Evolutionary conservation across 2,329 filamentous ascomycete genomes (phyloP).

Genomic region (Stachybotrys chartarum): DNA sequence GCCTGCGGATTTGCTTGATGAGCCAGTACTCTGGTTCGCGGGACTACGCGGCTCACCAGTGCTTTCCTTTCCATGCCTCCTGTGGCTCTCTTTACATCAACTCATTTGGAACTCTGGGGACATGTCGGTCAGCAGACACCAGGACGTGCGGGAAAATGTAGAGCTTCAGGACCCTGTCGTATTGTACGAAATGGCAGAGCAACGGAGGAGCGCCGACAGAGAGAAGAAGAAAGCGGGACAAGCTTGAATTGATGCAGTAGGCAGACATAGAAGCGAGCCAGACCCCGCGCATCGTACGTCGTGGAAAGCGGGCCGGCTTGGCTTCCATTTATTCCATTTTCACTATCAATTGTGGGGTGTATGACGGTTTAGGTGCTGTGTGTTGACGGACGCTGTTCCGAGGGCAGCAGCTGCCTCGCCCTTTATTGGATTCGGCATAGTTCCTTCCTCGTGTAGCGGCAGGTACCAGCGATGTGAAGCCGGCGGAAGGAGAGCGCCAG

Average conservation of each 20-base stretch:
- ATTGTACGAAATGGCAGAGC: not conserved
- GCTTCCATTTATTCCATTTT: not conserved
- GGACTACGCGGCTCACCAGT: constrained; percentile 18
- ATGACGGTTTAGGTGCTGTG: not conserved
- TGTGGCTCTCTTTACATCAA: not conserved
- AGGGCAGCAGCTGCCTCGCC: too few species aligned
- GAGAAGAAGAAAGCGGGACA: not conserved
- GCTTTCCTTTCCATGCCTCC: constrained; percentile 29
- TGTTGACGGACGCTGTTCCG: too few species aligned
- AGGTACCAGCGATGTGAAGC: too few species aligned
- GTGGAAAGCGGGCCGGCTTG: not conserved
- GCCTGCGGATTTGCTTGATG: constrained; percentile 17
- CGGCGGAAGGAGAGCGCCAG: too few species aligned
- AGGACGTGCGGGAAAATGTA: not conserved
- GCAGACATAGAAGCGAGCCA: not conserved
- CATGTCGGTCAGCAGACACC: not conserved
- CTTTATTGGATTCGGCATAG: too few species aligned
- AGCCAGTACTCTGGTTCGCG: not conserved
- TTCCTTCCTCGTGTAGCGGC: too few species aligned
- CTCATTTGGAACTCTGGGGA: not conserved
- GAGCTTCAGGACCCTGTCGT: too few species aligned
- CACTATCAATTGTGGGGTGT: not conserved
- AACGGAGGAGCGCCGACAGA: not conserved
- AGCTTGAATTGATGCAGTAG: too few species aligned
- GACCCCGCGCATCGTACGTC: not conserved